These are phyloP conservation scores for Trichomonas gallinae DNA, from an alignment of 208 protist species.

Conservation along the genomic window DNA sequence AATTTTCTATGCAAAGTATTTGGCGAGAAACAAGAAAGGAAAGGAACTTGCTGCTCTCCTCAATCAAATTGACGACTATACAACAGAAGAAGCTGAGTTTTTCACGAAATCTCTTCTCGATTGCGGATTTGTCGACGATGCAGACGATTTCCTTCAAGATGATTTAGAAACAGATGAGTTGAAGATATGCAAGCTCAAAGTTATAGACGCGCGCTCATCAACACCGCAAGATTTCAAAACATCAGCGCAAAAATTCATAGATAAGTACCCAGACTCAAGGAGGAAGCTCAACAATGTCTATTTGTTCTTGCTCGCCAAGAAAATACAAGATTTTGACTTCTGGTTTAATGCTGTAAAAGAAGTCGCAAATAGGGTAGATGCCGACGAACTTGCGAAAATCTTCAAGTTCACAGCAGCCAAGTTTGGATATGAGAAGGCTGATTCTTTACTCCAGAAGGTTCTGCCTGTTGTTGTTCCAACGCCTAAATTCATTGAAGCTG, in stretches of 20 bases:
- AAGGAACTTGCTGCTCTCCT: not conserved
- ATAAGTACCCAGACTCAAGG: not conserved
- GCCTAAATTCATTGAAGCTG: not conserved
- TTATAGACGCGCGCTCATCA: not conserved
- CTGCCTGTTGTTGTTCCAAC: not conserved
- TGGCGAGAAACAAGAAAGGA: not conserved
- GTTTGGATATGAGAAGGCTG: not conserved
- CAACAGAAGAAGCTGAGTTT: not conserved
- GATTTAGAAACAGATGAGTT: not conserved
- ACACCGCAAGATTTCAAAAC: not conserved
- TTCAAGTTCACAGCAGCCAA: not conserved
- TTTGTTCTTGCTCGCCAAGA: not conserved
- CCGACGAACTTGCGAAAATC: not conserved
- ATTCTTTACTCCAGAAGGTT: not conserved
- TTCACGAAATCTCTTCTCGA: not conserved
- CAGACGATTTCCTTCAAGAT: not conserved
- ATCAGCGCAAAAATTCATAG: not conserved
- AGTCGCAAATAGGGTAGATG: too few species aligned
- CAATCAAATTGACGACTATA: not conserved
- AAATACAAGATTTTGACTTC: not conserved
- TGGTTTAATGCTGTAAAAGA: not conserved
- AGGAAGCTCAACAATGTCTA: not conserved
- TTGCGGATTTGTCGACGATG: not conserved
- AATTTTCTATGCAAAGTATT: not conserved
- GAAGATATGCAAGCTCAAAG: not conserved